Conservation (phyloP, 208 protist species). For the Trypanosoma vivax region DNA sequence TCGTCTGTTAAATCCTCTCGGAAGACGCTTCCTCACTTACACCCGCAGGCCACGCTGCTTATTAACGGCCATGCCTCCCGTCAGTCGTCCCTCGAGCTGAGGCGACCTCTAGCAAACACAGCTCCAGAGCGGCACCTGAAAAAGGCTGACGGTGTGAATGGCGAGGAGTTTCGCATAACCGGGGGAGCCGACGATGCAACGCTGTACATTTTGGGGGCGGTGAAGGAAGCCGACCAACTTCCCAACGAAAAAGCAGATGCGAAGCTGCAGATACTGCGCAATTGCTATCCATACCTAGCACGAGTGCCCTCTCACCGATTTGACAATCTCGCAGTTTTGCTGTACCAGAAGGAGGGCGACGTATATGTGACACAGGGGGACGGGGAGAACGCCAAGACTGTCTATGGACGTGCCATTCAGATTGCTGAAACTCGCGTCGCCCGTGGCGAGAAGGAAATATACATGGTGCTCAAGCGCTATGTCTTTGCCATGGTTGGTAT, state of each 20-base stretch:
- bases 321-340: constrained; percentile 64
- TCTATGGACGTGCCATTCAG: constrained; percentile 66
- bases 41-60: constrained; percentile 7
- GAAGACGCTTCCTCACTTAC: background rate
- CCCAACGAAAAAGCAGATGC: constrained; percentile 25
- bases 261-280: constrained; percentile 44
- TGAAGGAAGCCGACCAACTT: constrained; percentile 52
- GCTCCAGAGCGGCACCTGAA: no score
- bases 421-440: constrained; percentile 73
- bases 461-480: constrained; percentile 81
- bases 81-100: no score
- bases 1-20: background rate
- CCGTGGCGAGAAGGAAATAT: constrained; percentile 68
- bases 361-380: constrained; percentile 47
- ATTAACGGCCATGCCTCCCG: constrained; percentile 9
- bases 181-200: constrained; percentile 45
- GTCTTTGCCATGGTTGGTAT: constrained; percentile 76
- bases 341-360: constrained; percentile 77
- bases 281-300: constrained; percentile 65
- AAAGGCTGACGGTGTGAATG: constrained; percentile 3
- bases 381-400: constrained; percentile 48
- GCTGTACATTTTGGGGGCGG: constrained; percentile 48
- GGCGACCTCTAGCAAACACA: no score
- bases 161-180: constrained; percentile 35
- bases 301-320: constrained; percentile 44